Conservation (phyloP, 495 filamentous ascomycete species). For the Rhizodiscina lignyota region DNA sequence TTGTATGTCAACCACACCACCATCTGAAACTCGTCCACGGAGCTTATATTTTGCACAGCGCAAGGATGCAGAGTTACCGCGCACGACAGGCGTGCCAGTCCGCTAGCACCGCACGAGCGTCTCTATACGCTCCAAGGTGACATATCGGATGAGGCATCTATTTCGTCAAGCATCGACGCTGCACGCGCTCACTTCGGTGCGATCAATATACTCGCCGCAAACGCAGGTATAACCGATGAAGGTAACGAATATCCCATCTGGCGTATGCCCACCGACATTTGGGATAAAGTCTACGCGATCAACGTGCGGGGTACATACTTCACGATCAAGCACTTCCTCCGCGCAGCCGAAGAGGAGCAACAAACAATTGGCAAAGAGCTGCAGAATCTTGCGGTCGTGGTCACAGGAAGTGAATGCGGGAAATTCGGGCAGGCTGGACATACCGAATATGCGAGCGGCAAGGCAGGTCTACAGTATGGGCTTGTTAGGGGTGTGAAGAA, state of each 20-base stretch:
- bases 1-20: constrained; percentile 19
- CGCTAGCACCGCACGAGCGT: constrained; percentile 11
- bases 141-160: constrained; percentile 29
- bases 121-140: constrained; percentile 29
- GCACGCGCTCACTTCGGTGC: constrained; percentile 32
- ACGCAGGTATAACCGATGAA: constrained; percentile 33
- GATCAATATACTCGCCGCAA: constrained; percentile 35
- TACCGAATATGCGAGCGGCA: constrained; percentile 32
- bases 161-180: constrained; percentile 23
- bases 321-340: constrained; percentile 40
- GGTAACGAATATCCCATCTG: constrained; percentile 30
- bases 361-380: constrained; percentile 21
- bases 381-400: constrained; percentile 33
- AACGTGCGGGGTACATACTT: constrained; percentile 39
- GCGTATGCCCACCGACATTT: constrained; percentile 32
- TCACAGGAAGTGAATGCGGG: constrained; percentile 34
- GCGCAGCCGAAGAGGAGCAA: constrained; percentile 22
- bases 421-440: constrained; percentile 35
- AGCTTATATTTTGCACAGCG: constrained; percentile 18
- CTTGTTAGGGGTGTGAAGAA: constrained; percentile 35
- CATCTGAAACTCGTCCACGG: too few relatives aligned
- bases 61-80: constrained; percentile 37
- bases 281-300: constrained; percentile 33
- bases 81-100: constrained; percentile 26
- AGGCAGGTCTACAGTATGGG: constrained; percentile 37